A percentile compares a stretch with the other conserved stretches of the same genome.
Evolutionary conservation across 305 asterid genomes (phyloP).

Genomic region (Stenogyne calaminthoides): DNA sequence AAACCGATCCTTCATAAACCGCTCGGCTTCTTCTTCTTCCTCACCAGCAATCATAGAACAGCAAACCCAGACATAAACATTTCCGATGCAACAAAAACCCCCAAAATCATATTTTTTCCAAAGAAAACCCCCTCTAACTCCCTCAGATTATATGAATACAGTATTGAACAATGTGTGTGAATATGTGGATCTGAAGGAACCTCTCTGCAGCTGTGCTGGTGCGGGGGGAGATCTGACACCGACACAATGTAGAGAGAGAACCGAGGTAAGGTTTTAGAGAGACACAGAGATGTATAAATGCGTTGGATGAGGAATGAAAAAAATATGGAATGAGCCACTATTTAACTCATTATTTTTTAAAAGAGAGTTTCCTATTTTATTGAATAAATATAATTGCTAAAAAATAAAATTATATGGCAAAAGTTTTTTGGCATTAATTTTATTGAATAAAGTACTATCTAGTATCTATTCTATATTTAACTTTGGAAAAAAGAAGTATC

Average conservation of each 20-base stretch:
- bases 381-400: neutral
- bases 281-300: conserved; percentile 26
- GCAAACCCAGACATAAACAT: conserved; percentile 26
- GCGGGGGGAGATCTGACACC: conserved; percentile 56
- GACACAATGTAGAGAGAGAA: conserved; percentile 45
- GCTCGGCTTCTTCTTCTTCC: conserved; percentile 37
- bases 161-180: conserved; percentile 21
- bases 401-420: neutral
- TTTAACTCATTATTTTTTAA: neutral
- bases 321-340: neutral
- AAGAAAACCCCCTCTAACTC: conserved; percentile 8
- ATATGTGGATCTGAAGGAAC: conserved; percentile 63
- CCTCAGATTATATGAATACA: conserved; percentile 25
- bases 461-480: too few relatives aligned
- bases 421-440: neutral
- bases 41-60: conserved; percentile 51
- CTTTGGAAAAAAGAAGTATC: too few relatives aligned
- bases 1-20: conserved; percentile 58
- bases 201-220: conserved; percentile 41
- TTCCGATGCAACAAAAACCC: conserved; percentile 26
- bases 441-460: neutral
- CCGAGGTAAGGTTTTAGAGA: conserved; percentile 41
- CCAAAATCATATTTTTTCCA: conserved; percentile 14
- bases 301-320: neutral
- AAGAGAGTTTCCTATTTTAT: neutral